A percentile compares a stretch with the other conserved stretches of the same genome.
Evolutionary conservation across 1,139 yeast species (phyloP).

Genomic region (Yamadazyma pseudoaaseri): DNA sequence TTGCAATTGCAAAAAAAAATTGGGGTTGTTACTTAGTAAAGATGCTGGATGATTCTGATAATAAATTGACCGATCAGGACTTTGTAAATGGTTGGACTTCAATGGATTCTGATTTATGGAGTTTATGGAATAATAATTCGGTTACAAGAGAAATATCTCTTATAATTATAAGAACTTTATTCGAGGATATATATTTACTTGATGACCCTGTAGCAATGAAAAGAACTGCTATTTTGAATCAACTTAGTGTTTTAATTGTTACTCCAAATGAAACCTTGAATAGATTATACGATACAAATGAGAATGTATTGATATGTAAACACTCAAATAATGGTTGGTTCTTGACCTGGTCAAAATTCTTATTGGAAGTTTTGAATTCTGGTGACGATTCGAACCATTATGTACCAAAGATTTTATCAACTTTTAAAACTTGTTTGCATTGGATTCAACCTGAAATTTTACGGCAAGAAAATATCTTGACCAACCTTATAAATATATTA

Average conservation of each 20-base stretch:
- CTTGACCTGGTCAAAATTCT: constrained; percentile 64
- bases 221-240: constrained; percentile 74
- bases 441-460: constrained; percentile 86
- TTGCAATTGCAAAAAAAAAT: constrained; percentile 82
- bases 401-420: constrained; percentile 70
- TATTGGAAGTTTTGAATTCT: constrained; percentile 52
- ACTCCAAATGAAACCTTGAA: constrained; percentile 69
- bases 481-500: constrained; percentile 61
- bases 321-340: constrained; percentile 85
- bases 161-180: constrained; percentile 76
- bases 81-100: constrained; percentile 77
- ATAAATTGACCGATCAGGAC: constrained; percentile 34
- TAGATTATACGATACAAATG: constrained; percentile 70
- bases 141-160: constrained; percentile 74
- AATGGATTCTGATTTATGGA: constrained; percentile 77
- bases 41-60: constrained; percentile 12
- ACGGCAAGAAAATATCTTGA: constrained; percentile 63
- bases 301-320: constrained; percentile 58
- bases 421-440: constrained; percentile 84
- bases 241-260: constrained; percentile 79
- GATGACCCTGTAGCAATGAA: constrained; percentile 90
- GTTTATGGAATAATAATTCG: constrained; percentile 67
- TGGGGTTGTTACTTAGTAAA: constrained; percentile 71
- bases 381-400: constrained; percentile 40
- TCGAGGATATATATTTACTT: constrained; percentile 89